These are phyloP conservation scores for Debaryomyces hansenii DNA, from an alignment of 805 yeast species.

Conservation along the genomic window DNA sequence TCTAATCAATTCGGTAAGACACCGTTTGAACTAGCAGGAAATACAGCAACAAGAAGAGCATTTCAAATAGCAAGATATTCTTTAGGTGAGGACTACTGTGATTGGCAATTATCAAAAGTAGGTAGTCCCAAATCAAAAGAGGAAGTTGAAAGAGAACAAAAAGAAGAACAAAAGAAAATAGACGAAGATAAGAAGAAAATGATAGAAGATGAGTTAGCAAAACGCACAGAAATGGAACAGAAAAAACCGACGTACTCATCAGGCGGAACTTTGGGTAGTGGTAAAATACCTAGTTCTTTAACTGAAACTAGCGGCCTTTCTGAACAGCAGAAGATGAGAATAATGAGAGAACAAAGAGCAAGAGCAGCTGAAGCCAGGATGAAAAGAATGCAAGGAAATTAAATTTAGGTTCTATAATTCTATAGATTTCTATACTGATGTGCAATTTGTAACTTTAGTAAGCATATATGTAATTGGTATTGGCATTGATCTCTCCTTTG, in stretches of 20 bases:
- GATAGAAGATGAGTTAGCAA: constrained; percentile 46
- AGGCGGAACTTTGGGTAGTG: constrained; percentile 36
- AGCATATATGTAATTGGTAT: background rate
- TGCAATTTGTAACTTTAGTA: constrained; percentile 6
- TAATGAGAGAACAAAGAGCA: constrained; percentile 94
- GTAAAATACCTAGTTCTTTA: constrained; percentile 24
- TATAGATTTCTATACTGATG: constrained; percentile 9
- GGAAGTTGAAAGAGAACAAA: constrained; percentile 47
- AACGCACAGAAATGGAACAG: constrained; percentile 40
- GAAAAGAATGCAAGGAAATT: constrained; percentile 11
- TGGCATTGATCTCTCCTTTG: constrained; percentile 18
- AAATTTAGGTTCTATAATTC: background rate
- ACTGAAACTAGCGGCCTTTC: constrained; percentile 60
- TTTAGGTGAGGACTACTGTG: constrained; percentile 67
- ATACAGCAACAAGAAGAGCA: constrained; percentile 44
- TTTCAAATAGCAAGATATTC: constrained; percentile 68
- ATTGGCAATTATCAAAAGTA: constrained; percentile 71
- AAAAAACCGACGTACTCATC: constrained; percentile 30
- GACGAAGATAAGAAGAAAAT: constrained; percentile 38
- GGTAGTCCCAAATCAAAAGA: constrained; percentile 61
- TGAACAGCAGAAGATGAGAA: constrained; percentile 69
- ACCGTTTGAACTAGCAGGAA: constrained; percentile 65
- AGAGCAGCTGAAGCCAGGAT: constrained; percentile 94
- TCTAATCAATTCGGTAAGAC: constrained; percentile 56
- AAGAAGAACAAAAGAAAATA: constrained; percentile 30